Base-by-base conservation (phyloP, 2,329 filamentous ascomycete species). In the Salinomyces thailandicus region DNA sequence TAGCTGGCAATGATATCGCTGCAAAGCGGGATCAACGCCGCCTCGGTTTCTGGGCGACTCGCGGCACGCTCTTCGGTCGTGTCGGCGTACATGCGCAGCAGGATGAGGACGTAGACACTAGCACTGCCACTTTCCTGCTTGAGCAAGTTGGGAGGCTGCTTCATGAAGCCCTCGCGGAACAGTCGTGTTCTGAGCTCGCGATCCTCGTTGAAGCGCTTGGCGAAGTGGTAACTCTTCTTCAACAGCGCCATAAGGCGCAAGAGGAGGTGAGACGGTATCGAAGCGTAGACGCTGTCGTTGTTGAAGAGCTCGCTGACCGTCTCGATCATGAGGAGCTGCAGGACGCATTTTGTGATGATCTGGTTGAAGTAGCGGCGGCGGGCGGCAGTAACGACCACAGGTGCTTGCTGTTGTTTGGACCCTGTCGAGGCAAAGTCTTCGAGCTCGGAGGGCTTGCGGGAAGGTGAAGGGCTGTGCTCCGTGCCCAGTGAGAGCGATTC, bases 121-220 rank as follows among this genome's bases (percentile, higher is more conserved):
- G 91, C 91, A 37, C 81, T 84, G 27, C 91, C 89, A 43, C 77
- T 85, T 64, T 99, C 91, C 59, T 99, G 91, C 66, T 98, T 98
- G 18, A 99, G 73, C 9, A 99, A 70, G 53, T 99, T 99, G 2
- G 91, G 91, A 12, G 91, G 89, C 58, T 98, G 91, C 64, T 93
- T 94, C 91, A 99, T 99, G 70, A 98, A 99, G 0, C 93, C 91
- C 59, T 98, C 91, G 34, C 86, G 74, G 85, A 93, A 98, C 13
- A 99, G 71, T 13, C 85, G 77, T 72, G 93, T 93, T 31, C 91
- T 79, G 24, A 99, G 69, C 48, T 96, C 91, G 62, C 94, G 93
- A 63, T 98, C 87, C 45, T 86, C 85, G 60, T 99, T 99, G 71
- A 99, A 99, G 51, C 81, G 83, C 54, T 93, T 87, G 30, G 93